phyloP scores from a whole-genome alignment of 2,329 filamentous ascomycete genomes.

The Fusarium pseudograminearum region DNA sequence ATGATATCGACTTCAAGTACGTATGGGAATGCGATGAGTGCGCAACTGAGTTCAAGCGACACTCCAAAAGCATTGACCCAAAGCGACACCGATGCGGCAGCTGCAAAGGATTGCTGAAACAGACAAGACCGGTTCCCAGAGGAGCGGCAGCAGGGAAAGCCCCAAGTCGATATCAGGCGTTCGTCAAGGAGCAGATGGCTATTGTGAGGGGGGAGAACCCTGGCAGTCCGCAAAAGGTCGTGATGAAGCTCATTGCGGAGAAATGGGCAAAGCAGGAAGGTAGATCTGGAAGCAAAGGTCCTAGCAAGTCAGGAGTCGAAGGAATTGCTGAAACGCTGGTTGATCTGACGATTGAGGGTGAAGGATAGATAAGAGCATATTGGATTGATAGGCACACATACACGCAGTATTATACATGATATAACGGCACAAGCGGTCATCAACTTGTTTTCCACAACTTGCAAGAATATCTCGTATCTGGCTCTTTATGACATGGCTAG shows the following conservation, averaged over 20 bases:
- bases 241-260: slow-evolving; percentile 76
- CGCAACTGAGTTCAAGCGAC: slow-evolving; percentile 79
- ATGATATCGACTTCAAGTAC: slow-evolving; percentile 93
- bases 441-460: too few species aligned
- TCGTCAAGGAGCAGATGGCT: slow-evolving; percentile 76
- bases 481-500: background rate
- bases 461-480: background rate
- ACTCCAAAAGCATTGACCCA: slow-evolving; percentile 87
- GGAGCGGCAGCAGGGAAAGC: slow-evolving; percentile 24
- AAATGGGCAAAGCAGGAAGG: slow-evolving; percentile 67
- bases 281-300: slow-evolving; percentile 17
- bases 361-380: slow-evolving; percentile 19
- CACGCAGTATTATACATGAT: background rate
- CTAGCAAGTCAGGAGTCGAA: slow-evolving; percentile 36
- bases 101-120: slow-evolving; percentile 78
- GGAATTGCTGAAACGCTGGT: slow-evolving; percentile 43
- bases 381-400: slow-evolving; percentile 15
- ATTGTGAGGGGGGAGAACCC: slow-evolving; percentile 68
- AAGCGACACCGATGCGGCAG: slow-evolving; percentile 77
- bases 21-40: slow-evolving; percentile 83
- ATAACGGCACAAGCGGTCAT: background rate
- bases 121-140: slow-evolving; percentile 80
- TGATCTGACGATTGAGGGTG: slow-evolving; percentile 45
- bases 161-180: slow-evolving; percentile 61
- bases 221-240: slow-evolving; percentile 70